phyloP scores from a whole-genome alignment of 768 basidiomycete genomes.

The Lactifluus hygrophoroides region DNA sequence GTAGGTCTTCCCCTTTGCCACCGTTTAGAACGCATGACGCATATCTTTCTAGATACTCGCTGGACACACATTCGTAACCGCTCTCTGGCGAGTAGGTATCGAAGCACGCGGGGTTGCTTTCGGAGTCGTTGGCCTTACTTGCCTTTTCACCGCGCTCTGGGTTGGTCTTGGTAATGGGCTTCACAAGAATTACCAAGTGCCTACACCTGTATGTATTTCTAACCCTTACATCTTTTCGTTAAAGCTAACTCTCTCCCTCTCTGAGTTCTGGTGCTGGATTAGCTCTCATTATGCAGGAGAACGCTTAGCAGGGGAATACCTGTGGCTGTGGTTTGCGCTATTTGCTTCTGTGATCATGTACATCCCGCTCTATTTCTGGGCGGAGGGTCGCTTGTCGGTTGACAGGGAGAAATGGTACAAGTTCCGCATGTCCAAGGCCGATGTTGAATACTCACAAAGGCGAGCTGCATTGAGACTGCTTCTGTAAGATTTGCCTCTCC shows the following conservation, averaged over 20 bases:
- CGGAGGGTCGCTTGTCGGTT: slow-evolving; percentile 29
- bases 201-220: slow-evolving; percentile 28
- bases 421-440: slow-evolving; percentile 19
- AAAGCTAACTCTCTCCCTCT: slow-evolving; percentile 11
- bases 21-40: background rate
- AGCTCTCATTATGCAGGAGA: slow-evolving; percentile 25
- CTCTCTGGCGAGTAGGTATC: slow-evolving; percentile 30
- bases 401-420: slow-evolving; percentile 30
- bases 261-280: slow-evolving; percentile 39
- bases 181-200: slow-evolving; percentile 25
- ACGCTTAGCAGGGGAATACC: slow-evolving; percentile 35
- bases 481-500: slow-evolving; percentile 22
- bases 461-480: slow-evolving; percentile 19
- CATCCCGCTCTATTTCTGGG: slow-evolving; percentile 32
- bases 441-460: slow-evolving; percentile 3
- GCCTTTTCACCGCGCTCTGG: slow-evolving; percentile 27
- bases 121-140: background rate
- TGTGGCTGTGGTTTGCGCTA: slow-evolving; percentile 40
- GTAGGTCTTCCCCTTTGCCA: slow-evolving; percentile 22
- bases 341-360: slow-evolving; percentile 29
- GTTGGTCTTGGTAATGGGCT: slow-evolving; percentile 26
- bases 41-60: slow-evolving; percentile 22
- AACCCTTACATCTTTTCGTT: background rate
- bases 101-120: slow-evolving; percentile 24
- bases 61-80: slow-evolving; percentile 33